Conservation (phyloP, 2,329 filamentous ascomycete genomes). For the Eutypa lata region DNA sequence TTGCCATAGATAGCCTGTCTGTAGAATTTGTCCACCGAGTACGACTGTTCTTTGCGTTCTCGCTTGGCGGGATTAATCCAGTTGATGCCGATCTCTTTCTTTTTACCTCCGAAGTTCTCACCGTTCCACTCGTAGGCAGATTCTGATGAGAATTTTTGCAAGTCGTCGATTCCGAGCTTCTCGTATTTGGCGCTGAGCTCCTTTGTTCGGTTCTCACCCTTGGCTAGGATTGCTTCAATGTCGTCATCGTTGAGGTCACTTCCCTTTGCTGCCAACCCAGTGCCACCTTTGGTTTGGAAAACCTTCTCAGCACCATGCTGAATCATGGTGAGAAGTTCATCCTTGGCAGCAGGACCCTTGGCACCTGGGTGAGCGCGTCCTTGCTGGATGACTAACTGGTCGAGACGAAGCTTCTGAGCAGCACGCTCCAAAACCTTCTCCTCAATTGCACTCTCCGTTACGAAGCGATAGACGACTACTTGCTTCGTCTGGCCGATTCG, state of each 20-base stretch:
- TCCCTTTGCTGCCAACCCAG: conserved; percentile 58
- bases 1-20: conserved; percentile 77
- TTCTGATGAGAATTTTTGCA: conserved; percentile 97
- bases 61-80: conserved; percentile 99
- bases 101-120: conserved; percentile 86
- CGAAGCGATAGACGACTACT: conserved; percentile 92
- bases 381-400: conserved; percentile 97
- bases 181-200: conserved; percentile 92
- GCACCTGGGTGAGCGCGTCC: conserved; percentile 86
- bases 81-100: conserved; percentile 86
- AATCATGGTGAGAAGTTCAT: conserved; percentile 96
- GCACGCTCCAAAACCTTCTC: conserved; percentile 97
- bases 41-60: conserved; percentile 95
- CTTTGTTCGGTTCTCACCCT: conserved; percentile 85
- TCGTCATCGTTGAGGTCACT: conserved; percentile 77
- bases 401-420: conserved; percentile 91
- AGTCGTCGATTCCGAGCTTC: conserved; percentile 91
- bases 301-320: conserved; percentile 97
- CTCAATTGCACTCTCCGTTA: conserved; percentile 97
- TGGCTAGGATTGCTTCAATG: conserved; percentile 82
- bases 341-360: conserved; percentile 91
- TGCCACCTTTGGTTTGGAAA: conserved; percentile 70
- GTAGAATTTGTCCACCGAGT: conserved; percentile 99
- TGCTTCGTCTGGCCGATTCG: conserved; percentile 99
- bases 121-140: conserved; percentile 99